phyloP scores from a whole-genome alignment of 1,284 basidiomycete genomes.

The Trametes versicolor region DNA sequence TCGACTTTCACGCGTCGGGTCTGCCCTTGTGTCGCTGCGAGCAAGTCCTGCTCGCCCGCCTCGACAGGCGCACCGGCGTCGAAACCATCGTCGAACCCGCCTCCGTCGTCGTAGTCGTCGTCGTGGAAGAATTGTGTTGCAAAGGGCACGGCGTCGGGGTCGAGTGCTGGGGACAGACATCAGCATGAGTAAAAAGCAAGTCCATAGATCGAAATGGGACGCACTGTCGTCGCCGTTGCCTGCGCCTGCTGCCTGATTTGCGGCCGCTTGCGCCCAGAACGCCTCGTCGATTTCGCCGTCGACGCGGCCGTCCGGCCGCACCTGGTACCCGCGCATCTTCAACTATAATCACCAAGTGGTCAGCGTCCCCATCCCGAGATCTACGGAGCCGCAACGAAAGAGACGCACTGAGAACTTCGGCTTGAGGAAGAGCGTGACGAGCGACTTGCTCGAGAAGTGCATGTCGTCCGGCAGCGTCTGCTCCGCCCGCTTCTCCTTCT shows the following conservation, averaged over 20 bases:
- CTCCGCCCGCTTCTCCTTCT: conserved; percentile 69
- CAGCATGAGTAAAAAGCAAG: too few species aligned
- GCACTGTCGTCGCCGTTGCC: conserved; percentile 72
- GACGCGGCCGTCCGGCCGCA: conserved; percentile 62
- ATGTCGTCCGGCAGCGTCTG: conserved; percentile 95
- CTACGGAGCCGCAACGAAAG: not conserved
- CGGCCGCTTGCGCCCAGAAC: conserved; percentile 95
- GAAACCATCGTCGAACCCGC: conserved; percentile 78
- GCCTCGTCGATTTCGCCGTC: conserved; percentile 92
- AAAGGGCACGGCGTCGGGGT: conserved; percentile 77
- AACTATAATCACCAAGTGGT: conserved; percentile 55
- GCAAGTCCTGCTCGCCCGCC: conserved; percentile 85
- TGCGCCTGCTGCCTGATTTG: conserved; percentile 71
- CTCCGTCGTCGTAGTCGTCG: conserved; percentile 86
- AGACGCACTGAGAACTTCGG: conserved; percentile 87
- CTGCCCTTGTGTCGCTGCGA: conserved; percentile 84
- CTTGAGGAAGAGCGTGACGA: conserved; percentile 94
- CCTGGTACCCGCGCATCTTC: conserved; percentile 80
- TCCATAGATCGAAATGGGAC: too few species aligned
- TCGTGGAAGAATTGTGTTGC: conserved; percentile 98
- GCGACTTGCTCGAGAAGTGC: conserved; percentile 93
- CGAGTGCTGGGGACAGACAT: conserved; percentile 46
- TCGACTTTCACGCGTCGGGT: conserved; percentile 87
- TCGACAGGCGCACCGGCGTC: conserved; percentile 64
- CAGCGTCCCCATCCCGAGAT: not conserved